Base-by-base conservation (phyloP, 352 stramenopile genomes). In the Phytopythium oedochilum region DNA sequence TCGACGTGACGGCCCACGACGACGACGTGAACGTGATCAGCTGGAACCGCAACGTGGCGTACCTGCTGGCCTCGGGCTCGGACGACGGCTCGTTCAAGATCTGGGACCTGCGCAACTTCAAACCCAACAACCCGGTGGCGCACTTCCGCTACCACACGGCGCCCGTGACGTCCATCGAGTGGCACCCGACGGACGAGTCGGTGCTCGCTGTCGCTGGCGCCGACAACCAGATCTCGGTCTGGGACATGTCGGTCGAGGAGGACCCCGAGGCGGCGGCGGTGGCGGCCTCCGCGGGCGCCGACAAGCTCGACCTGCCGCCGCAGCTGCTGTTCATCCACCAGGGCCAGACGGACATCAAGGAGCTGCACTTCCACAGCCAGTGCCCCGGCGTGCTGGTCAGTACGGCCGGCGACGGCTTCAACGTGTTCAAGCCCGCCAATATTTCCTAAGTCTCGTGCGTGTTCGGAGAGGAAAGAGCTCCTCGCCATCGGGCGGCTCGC, bases 311-410 rank as follows among this genome's bases (percentile, higher is more conserved):
- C 53, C 78, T 99, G 65, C 97, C 97, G 31, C 94, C 96, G 38
- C 97, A 99, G 79, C 85, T 99, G 39, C 83, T 99, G 25, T 99
- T 99, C 80, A 96, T 99, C 52, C 97, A 99, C 78, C 97, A 98
- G 68, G 97, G 97, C n/a, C 97, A 98, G 63, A 91, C 86, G 47
- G 96, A 98, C 68, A 98, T 99, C 73, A 99, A 99, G 78, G 97
- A 99, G 75, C 75, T 99, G 20, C 96, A 99, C 75, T 99, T 98
- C 84, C 97, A 99, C 82, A 96, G 91, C 44, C 97, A 99, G 78
- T 98, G 98, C 57, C 94, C 96, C 32, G 97, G 96, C 62, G 89
- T 98, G 66, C 73, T 99, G 35, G 92, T 98, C 53, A 98, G 92
- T 53, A 99, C 96, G 23, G 96, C 97, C 38, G 85, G 90, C 59